Percentiles rank a stretch among this genome's conserved stretches.
Evolutionary conservation across 1,284 basidiomycete species (phyloP).

Genomic region (Papiliotrema laurentii): DNA sequence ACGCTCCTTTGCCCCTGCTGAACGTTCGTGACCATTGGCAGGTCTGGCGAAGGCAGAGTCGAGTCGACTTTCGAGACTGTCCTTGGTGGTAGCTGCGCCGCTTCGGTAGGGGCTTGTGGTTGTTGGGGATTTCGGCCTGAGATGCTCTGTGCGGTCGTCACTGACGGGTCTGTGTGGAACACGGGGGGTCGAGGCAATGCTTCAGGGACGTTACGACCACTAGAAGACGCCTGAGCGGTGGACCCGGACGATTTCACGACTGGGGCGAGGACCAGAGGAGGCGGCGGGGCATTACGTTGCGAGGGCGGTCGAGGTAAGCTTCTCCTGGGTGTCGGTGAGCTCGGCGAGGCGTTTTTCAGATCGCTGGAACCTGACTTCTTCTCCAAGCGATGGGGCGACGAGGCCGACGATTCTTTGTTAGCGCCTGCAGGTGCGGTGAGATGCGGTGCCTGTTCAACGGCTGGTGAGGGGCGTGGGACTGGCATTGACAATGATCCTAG

Average conservation of each 20-base stretch:
- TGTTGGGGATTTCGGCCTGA: too few species aligned
- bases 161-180: not conserved
- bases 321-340: not conserved
- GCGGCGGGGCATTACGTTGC: not conserved
- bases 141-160: too few species aligned
- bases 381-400: constrained; percentile 14
- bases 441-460: too few species aligned
- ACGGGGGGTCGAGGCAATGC: not conserved
- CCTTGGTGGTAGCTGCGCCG: too few species aligned
- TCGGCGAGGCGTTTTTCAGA: constrained; percentile 9
- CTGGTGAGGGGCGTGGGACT: constrained; percentile 10
- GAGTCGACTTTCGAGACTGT: too few species aligned
- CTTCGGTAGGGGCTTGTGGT: too few species aligned
- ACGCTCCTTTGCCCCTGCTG: constrained; percentile 18
- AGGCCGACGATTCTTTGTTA: too few species aligned
- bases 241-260: not conserved
- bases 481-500: constrained; percentile 17
- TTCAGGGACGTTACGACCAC: not conserved
- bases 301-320: not conserved
- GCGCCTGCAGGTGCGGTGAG: too few species aligned
- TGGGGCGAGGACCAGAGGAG: not conserved
- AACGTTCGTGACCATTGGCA: too few species aligned
- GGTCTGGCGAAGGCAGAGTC: too few species aligned
- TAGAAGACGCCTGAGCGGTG: not conserved
- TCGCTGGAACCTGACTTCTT: constrained; percentile 22